A percentile compares a stretch with the other conserved stretches of the same genome.
Evolutionary conservation across 331 rosid genomes (phyloP).

Genomic region (Pyrus hybrid): DNA sequence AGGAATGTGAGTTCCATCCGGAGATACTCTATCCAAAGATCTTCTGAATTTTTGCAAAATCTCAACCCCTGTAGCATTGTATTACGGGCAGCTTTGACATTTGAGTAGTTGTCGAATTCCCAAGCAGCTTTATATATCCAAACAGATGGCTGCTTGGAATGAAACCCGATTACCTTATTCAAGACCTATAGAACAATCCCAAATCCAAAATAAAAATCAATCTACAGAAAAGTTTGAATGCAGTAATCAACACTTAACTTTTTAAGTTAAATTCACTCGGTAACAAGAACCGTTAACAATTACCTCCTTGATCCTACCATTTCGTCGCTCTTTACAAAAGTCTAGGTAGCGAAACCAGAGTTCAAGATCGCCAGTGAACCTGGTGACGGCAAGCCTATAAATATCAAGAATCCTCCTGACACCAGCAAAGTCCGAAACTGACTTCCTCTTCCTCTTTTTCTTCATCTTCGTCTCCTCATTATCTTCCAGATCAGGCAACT

Average conservation of each 20-base stretch:
- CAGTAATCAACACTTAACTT: not conserved
- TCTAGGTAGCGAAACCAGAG: slow-evolving; percentile 86
- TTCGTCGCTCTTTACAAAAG: slow-evolving; percentile 49
- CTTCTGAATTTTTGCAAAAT: slow-evolving; percentile 67
- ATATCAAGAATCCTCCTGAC: slow-evolving; percentile 45
- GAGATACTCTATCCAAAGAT: slow-evolving; percentile 91
- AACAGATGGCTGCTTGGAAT: slow-evolving; percentile 77
- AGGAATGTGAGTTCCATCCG: slow-evolving; percentile 91
- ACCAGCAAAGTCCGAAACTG: slow-evolving; percentile 57
- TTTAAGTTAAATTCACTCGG: not conserved
- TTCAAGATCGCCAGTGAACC: slow-evolving; percentile 72
- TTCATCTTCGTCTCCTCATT: slow-evolving; percentile 27
- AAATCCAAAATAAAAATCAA: not conserved
- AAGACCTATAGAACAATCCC: slow-evolving; percentile 40
- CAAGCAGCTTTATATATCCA: slow-evolving; percentile 99
- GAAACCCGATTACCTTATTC: slow-evolving; percentile 67
- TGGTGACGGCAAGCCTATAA: slow-evolving; percentile 60
- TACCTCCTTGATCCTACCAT: slow-evolving; percentile 92
- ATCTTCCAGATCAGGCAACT: slow-evolving; percentile 34
- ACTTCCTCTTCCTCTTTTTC: slow-evolving; percentile 47
- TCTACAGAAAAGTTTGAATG: not conserved
- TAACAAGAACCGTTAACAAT: not conserved
- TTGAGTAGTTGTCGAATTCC: slow-evolving; percentile 84
- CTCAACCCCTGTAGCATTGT: slow-evolving; percentile 86
- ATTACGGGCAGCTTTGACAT: slow-evolving; percentile 80